phyloP scores from a whole-genome alignment of 306 rosid genomes.

The Vicia villosa region DNA sequence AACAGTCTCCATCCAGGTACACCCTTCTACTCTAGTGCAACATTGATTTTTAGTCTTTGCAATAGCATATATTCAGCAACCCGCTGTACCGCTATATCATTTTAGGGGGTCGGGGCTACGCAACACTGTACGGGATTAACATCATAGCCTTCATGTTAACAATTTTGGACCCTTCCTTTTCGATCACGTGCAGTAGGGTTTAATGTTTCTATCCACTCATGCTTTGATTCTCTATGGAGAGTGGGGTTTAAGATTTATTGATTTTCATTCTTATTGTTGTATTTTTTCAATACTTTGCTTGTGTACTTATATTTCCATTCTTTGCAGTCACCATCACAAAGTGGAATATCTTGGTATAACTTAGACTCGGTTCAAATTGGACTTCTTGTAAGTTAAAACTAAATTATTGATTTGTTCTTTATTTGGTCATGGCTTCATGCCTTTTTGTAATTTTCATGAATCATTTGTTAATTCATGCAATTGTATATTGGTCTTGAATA shows the following conservation, averaged over 20 bases:
- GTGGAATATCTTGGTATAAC: conserved; percentile 87
- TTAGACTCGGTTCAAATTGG: conserved; percentile 82
- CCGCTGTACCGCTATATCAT: no score
- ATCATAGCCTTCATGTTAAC: no score
- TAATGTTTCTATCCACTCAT: no score
- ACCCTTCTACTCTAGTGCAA: conserved; percentile 19
- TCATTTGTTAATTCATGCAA: conserved; percentile 17
- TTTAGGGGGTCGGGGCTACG: no score
- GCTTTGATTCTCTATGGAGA: no score
- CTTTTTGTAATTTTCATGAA: conserved; percentile 21
- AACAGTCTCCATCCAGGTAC: conserved; percentile 76
- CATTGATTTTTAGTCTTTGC: no score
- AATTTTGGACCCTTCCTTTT: no score
- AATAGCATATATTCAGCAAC: no score
- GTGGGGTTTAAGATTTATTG: no score
- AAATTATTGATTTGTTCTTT: conserved; percentile 24
- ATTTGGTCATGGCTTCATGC: conserved; percentile 24
- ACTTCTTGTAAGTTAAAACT: conserved; percentile 71
- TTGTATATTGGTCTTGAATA: conserved; percentile 34
- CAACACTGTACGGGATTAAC: no score
- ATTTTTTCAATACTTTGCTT: conserved; percentile 9
- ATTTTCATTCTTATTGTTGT: neutral
- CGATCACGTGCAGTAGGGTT: no score
- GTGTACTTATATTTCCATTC: conserved; percentile 31
- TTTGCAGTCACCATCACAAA: conserved; percentile 74